phyloP scores from a whole-genome alignment of 192 early-diverging fungal genomes.

The Backusella mclennaniae region DNA sequence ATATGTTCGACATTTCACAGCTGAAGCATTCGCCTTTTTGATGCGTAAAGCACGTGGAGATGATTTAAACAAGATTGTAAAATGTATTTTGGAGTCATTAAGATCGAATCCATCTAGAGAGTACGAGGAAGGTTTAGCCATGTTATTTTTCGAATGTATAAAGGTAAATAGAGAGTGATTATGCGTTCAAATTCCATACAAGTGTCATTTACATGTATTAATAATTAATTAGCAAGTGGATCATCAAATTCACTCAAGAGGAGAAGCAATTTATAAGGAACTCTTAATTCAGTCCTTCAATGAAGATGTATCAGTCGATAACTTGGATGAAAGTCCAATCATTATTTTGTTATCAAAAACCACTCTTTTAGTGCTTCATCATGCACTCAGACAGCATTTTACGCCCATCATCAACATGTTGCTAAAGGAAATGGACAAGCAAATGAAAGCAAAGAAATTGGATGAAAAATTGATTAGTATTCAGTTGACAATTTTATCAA shows the following conservation, averaged over 20 bases:
- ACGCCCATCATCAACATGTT: conserved; percentile 44
- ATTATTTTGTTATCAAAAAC: conserved; percentile 44
- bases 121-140: conserved; percentile 73
- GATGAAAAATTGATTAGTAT: conserved; percentile 40
- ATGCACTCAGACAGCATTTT: conserved; percentile 48
- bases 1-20: conserved; percentile 85
- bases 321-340: conserved; percentile 32
- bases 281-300: conserved; percentile 36
- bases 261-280: conserved; percentile 42
- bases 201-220: background rate
- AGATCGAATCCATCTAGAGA: conserved; percentile 40
- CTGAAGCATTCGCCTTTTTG: conserved; percentile 90
- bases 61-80: conserved; percentile 58
- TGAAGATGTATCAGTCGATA: conserved; percentile 31
- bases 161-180: conserved; percentile 44
- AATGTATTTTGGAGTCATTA: conserved; percentile 59
- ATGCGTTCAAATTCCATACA: too few relatives aligned
- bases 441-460: conserved; percentile 33
- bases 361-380: conserved; percentile 50
- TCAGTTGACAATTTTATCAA: conserved; percentile 38
- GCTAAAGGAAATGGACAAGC: conserved; percentile 23
- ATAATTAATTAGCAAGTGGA: conserved; percentile 38
- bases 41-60: conserved; percentile 73
- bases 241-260: conserved; percentile 49
- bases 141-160: conserved; percentile 82